Conservation (phyloP, 2,329 filamentous ascomycete genomes). For the Ophiognomonia clavigignenti-juglandacearum region DNA sequence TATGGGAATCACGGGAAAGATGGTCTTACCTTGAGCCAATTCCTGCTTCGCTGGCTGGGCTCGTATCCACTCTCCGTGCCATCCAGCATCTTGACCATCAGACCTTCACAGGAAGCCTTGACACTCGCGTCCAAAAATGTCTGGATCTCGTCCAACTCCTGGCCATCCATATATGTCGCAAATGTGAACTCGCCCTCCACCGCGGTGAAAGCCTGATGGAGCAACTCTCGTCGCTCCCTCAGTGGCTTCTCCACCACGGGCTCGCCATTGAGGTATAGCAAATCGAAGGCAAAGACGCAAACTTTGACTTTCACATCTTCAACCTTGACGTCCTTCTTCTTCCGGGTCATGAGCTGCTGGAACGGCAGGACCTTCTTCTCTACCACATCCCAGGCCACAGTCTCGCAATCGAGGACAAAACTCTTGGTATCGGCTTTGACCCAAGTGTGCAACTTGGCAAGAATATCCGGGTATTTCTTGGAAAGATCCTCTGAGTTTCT, state of each 20-base stretch:
- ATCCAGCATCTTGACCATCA: slow-evolving; percentile 99
- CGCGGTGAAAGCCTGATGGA: slow-evolving; percentile 67
- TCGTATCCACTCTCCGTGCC: slow-evolving; percentile 91
- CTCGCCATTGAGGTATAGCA: slow-evolving; percentile 89
- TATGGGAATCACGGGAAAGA: background rate
- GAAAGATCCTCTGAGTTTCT: slow-evolving; percentile 95
- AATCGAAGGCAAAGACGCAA: slow-evolving; percentile 93
- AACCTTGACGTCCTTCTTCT: slow-evolving; percentile 92
- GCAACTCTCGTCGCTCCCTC: slow-evolving; percentile 73
- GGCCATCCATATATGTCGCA: slow-evolving; percentile 80
- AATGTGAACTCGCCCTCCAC: slow-evolving; percentile 89
- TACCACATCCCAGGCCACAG: slow-evolving; percentile 89
- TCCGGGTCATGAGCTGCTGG: slow-evolving; percentile 96
- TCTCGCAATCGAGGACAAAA: slow-evolving; percentile 98
- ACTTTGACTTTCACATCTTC: slow-evolving; percentile 97
- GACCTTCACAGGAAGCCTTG: slow-evolving; percentile 90
- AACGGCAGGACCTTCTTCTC: slow-evolving; percentile 97
- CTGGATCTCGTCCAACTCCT: slow-evolving; percentile 91
- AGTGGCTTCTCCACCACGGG: slow-evolving; percentile 83
- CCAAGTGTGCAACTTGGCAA: slow-evolving; percentile 83
- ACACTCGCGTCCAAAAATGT: slow-evolving; percentile 88
- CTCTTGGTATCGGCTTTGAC: slow-evolving; percentile 85
- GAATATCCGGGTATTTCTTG: slow-evolving; percentile 95
- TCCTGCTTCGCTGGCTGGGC: slow-evolving; percentile 90
- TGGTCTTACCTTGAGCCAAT: slow-evolving; percentile 82